These are phyloP conservation scores for Salvia miltiorrhiza DNA, from an alignment of 257 asterid species.

Conservation along the genomic window DNA sequence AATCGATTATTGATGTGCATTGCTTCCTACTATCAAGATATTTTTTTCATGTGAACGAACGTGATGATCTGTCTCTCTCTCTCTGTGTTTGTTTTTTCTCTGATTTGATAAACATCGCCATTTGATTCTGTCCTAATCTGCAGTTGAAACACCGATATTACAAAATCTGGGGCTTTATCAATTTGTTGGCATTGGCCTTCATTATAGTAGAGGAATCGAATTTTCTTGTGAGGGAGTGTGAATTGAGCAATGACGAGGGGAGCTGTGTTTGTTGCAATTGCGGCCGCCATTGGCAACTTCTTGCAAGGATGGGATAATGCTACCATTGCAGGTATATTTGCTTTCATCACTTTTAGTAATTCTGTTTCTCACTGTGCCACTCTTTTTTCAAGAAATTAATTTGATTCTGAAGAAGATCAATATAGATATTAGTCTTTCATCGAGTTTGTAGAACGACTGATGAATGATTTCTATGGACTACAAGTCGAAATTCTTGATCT, in stretches of 20 bases:
- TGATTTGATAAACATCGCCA: conserved; percentile 3
- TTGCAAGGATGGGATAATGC: conserved; percentile 99
- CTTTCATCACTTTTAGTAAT: not conserved
- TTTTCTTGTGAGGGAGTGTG: not conserved
- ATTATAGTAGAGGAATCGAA: not conserved
- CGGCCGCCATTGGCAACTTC: conserved; percentile 86
- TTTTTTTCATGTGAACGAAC: not conserved
- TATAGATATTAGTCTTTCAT: not conserved
- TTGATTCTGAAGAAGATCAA: not conserved
- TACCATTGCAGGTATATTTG: conserved; percentile 78
- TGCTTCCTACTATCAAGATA: not conserved
- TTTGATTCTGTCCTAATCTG: conserved; percentile 1
- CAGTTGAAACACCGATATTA: not conserved
- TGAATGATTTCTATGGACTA: not conserved
- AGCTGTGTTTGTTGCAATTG: conserved; percentile 76
- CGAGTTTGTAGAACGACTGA: not conserved
- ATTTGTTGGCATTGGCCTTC: conserved; percentile 12
- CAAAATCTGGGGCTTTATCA: conserved; percentile 8
- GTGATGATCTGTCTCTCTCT: not conserved
- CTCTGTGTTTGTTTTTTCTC: not conserved
- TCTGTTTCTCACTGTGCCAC: not conserved
- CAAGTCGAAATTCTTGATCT: not conserved
- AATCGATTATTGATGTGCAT: conserved; percentile 8
- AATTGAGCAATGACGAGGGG: conserved; percentile 55
- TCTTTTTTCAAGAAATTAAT: not conserved